A percentile compares a stretch with the other conserved stretches of the same genome.
Conservation (phyloP, 306 rosid species). For the Sophora flavescens region DNA sequence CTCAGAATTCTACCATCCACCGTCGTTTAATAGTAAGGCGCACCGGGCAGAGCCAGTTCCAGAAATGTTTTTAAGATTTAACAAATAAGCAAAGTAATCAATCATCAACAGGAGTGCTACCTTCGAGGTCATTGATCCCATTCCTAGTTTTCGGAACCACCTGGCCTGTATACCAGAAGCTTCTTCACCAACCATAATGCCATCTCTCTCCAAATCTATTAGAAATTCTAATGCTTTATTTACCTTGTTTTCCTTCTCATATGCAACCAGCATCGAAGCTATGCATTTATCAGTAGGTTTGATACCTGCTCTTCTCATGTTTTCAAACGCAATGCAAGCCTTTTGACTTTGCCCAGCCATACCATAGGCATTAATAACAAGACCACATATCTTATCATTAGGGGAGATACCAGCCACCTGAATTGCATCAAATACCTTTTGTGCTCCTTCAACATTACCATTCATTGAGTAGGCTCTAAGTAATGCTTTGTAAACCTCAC, state of each 20-base stretch:
- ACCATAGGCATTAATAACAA: constrained; percentile 72
- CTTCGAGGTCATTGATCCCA: not conserved
- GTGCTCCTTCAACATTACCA: constrained; percentile 79
- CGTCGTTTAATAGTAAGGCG: no score
- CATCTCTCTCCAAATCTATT: no score
- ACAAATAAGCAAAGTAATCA: no score
- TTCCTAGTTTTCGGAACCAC: no score
- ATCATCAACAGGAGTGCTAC: no score
- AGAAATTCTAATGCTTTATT: no score
- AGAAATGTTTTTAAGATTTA: no score
- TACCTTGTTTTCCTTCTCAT: no score
- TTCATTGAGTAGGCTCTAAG: constrained; percentile 75
- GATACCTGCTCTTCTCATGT: constrained; percentile 81
- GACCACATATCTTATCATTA: constrained; percentile 77
- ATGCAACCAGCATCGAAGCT: constrained; percentile 70
- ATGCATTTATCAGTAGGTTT: constrained; percentile 78
- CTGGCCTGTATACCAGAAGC: no score
- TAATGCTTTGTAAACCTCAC: constrained; percentile 90
- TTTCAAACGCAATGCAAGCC: constrained; percentile 72
- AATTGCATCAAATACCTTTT: constrained; percentile 82
- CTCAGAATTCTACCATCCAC: no score
- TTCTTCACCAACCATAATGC: no score
- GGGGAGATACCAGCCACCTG: constrained; percentile 83
- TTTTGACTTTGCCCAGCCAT: constrained; percentile 67
- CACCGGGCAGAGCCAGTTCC: no score